Evolutionary conservation across 2,329 filamentous ascomycete genomes (phyloP), one percentile per base, ranked within the genome.

Genomic region (Stagonosporopsis tanaceti): DNA sequence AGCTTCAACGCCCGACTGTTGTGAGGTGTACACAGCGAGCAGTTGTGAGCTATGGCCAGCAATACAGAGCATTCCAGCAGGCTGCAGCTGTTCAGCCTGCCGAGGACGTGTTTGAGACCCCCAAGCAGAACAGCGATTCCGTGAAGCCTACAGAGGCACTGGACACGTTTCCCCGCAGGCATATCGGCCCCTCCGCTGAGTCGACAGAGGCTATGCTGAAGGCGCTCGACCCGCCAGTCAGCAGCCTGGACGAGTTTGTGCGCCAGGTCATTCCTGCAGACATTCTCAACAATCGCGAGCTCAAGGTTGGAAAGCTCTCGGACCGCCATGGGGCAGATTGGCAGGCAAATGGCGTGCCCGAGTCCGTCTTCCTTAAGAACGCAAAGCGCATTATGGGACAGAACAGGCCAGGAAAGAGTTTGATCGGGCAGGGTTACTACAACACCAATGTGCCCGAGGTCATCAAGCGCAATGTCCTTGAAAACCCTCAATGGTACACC

Each of bases 401-500:
- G 66, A 93, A 91, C 71, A 84, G 83, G 64, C 81, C 85, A 30
- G 82, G 84, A 50, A 82, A 84, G 63, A 88, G 87, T 71, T 90
- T 94, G 72, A 93, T 97, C 64, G 94, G 94, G 4, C 87, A 86
- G 56, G 94, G 94, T 56, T 98, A 97, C 82, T 92, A 94, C 64
- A 89, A 87, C 34, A 94, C 92, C n/a, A 85, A 89, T 65, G 89
- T 91, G 0, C 94, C 94, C 4, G 86, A 92, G 53, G 93, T 97
- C 55, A 96, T 98, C 76, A 92, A 95, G 82, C 85, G 93, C 66
- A 97, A 97, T 74, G 85, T 98, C 4, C 81, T 98, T 57, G 93
- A 98, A 82, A 94, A 90, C 75, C 94, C 94, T 5, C 93, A 89
- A 9, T 98, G 94, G 94, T 98, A 98, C 77, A 98, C 94, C 38